Evolutionary conservation across 2,329 filamentous ascomycete genomes (phyloP), one percentile per base, ranked within the genome.

Genomic region (Metarhizium brunneum): DNA sequence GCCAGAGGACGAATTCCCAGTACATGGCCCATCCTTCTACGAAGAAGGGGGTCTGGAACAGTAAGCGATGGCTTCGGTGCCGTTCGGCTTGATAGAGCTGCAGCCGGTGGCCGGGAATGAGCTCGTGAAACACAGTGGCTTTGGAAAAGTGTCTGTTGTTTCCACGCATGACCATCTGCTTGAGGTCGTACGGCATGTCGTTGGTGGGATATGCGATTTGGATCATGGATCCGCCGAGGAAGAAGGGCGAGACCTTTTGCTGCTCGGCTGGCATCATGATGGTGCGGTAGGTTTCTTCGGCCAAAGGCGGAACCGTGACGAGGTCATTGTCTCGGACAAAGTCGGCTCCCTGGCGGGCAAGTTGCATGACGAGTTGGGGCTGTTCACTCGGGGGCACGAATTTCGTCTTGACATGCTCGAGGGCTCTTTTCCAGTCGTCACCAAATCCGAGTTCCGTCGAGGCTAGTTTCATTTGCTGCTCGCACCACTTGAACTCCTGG

Each of bases 1-100:
- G 66, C 79, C 80, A 85, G 16, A 85, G 70, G 18, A 82, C 63
- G 61, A 83, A 70, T 66, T 84, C 82, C 81, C 81, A 84, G 63
- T 84, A 84, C 60, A 83, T 73, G 10, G 81, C 77, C 80, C 81
- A 84, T 18, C 81, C 81, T 64, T 84, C 82, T 42, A 81, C 75
- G 68, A 75, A 83, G 62, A 84, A 84, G 0, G 80, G 78, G 1
- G 81, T 84, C 35, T 69, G 65, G 64, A 84, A 84, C 6, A 83
- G 61, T 20, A 65, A 64, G 5, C 81, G 74, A 64, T 84, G 79
- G 2, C 74, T 72, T 18, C 71, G 72, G 57, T 74, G 65, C 6
- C 81, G 73, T 14, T 69, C 65, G 16, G 72, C 75, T 62, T 78
- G 71, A 64, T 77, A 75, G 16, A 76, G 65, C 62, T 84, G 81